Evolutionary conservation across 1,284 basidiomycete genomes (phyloP).

Genomic region (Ustilago lituana): DNA sequence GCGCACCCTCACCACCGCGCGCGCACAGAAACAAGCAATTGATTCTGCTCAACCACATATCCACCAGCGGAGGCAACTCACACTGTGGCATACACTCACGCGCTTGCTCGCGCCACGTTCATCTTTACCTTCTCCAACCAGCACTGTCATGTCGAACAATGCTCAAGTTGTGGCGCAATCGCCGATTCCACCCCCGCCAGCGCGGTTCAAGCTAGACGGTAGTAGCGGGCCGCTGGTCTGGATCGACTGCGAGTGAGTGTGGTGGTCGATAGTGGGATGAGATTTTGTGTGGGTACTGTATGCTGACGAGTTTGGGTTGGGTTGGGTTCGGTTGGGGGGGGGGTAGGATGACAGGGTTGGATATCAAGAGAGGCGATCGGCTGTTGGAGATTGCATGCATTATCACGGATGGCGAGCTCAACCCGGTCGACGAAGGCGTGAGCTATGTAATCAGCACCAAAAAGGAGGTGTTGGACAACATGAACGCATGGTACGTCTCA

Average conservation of each 20-base stretch:
- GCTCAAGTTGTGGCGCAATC: constrained; percentile 7
- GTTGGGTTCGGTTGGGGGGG: too few relatives aligned
- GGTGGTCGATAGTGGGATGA: too few relatives aligned
- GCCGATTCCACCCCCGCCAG: constrained; percentile 53
- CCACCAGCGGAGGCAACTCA: too few relatives aligned
- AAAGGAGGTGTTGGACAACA: constrained; percentile 73
- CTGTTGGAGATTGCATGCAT: constrained; percentile 80
- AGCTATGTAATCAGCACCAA: constrained; percentile 77
- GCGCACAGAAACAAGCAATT: too few relatives aligned
- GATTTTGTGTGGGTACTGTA: too few relatives aligned
- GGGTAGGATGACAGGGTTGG: constrained; percentile 76
- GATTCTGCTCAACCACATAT: too few relatives aligned
- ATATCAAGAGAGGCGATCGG: constrained; percentile 74
- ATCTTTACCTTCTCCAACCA: too few relatives aligned
- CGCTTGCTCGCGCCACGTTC: too few relatives aligned
- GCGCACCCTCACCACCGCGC: too few relatives aligned
- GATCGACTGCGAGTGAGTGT: constrained; percentile 80
- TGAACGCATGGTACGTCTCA: constrained; percentile 55
- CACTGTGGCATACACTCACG: too few relatives aligned
- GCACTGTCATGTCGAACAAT: too few relatives aligned
- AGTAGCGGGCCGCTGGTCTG: constrained; percentile 80
- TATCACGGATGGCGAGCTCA: constrained; percentile 81
- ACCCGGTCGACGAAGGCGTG: constrained; percentile 78
- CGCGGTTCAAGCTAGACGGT: constrained; percentile 26
- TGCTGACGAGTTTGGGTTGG: too few relatives aligned